These are phyloP conservation scores for Albophoma yamanashiensis DNA, from an alignment of 2,329 filamentous ascomycete genomes.

Conservation along the genomic window DNA sequence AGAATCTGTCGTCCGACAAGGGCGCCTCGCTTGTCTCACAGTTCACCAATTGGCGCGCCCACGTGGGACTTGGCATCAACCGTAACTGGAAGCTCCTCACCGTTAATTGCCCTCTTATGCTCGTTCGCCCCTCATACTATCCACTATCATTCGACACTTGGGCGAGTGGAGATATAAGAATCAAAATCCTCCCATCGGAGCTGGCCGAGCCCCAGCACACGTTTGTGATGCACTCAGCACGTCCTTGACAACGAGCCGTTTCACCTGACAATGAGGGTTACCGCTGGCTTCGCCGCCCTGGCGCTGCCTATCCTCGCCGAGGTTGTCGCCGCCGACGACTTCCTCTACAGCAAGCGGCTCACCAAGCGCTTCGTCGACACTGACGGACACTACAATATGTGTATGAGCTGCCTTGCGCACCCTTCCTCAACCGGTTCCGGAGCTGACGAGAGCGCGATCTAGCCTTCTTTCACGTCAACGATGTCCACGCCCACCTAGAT, in stretches of 20 bases:
- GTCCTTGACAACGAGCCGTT: neutral
- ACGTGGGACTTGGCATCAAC: neutral
- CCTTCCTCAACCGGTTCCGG: neutral
- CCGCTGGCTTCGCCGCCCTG: neutral
- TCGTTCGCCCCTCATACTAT: neutral
- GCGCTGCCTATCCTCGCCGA: neutral
- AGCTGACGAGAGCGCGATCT: neutral
- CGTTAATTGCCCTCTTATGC: neutral
- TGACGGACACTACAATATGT: neutral
- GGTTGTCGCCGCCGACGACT: neutral
- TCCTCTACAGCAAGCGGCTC: neutral
- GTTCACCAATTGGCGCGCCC: neutral
- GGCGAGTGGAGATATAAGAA: neutral
- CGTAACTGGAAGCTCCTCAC: neutral
- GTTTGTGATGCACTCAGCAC: neutral
- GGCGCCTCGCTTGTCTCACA: neutral
- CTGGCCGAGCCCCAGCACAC: neutral
- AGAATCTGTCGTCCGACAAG: neutral
- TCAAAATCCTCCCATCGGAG: neutral
- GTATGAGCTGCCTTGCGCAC: neutral
- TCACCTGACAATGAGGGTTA: neutral
- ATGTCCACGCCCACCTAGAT: conserved; percentile 57
- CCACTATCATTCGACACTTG: neutral
- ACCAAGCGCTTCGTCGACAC: neutral
- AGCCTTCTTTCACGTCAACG: conserved; percentile 60